A percentile compares a stretch with the other conserved stretches of the same genome.
phyloP scores from a whole-genome alignment of 2,329 filamentous ascomycete genomes.

The Pyrenochaeta sp. region DNA sequence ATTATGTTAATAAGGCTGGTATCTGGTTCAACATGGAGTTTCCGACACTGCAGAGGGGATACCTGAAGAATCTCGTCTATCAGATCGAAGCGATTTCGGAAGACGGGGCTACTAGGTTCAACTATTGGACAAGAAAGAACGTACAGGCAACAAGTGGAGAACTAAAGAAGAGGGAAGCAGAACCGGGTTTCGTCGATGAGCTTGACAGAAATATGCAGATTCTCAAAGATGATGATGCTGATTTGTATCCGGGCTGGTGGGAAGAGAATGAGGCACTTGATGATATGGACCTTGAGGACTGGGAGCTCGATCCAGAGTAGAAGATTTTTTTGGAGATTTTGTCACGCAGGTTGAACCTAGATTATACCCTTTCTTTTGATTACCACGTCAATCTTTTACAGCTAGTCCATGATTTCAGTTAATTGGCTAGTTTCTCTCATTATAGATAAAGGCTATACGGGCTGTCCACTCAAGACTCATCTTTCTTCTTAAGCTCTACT shows the following conservation, averaged over 20 bases:
- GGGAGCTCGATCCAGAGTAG: background rate
- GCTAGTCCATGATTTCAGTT: no score
- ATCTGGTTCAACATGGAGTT: conserved; percentile 6
- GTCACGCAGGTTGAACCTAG: no score
- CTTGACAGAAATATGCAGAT: background rate
- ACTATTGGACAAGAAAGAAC: conserved; percentile 2
- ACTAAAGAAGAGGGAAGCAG: background rate
- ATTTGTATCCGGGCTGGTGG: background rate
- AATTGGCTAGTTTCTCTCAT: no score
- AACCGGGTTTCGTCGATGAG: no score
- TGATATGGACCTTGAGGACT: background rate
- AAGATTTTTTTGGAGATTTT: no score
- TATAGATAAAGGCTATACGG: no score
- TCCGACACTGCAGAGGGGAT: background rate
- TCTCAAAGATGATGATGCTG: background rate
- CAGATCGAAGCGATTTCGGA: conserved; percentile 4
- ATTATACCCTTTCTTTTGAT: no score
- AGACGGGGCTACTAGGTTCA: conserved; percentile 1
- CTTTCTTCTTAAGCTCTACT: no score
- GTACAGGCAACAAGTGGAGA: background rate
- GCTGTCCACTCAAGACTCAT: no score
- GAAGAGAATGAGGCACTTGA: background rate
- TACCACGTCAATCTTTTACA: no score
- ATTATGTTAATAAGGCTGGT: background rate
- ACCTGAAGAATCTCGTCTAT: background rate